Conservation (phyloP, 2,329 filamentous ascomycete species). For the Aspergillus quadrilineatus region DNA sequence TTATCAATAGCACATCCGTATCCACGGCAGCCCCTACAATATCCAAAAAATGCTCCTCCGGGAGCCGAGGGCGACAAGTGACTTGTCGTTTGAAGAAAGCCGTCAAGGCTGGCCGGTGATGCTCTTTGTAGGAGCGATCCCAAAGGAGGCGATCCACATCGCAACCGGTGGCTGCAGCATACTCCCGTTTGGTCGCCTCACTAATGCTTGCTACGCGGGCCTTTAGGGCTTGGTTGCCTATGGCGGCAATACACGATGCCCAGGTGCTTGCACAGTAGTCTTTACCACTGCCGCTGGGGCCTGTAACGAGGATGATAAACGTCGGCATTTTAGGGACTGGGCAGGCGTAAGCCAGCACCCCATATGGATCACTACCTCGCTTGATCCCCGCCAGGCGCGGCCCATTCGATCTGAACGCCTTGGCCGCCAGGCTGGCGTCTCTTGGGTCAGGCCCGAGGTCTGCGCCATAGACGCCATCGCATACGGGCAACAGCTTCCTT, state of each 20-base stretch:
- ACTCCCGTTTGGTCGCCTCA: slow-evolving; percentile 58
- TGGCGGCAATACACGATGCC: slow-evolving; percentile 45
- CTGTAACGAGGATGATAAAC: slow-evolving; percentile 58
- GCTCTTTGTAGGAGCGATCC: slow-evolving; percentile 62
- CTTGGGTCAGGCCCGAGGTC: slow-evolving; percentile 64
- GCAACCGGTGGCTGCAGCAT: slow-evolving; percentile 51
- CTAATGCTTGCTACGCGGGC: slow-evolving; percentile 52
- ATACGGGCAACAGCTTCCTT: slow-evolving; percentile 49
- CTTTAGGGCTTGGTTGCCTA: slow-evolving; percentile 17
- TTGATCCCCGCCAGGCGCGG: slow-evolving; percentile 55
- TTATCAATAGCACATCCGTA: slow-evolving; percentile 57
- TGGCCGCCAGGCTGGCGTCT: slow-evolving; percentile 52
- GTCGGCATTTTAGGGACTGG: slow-evolving; percentile 46
- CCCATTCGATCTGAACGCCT: slow-evolving; percentile 59
- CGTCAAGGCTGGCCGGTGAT: slow-evolving; percentile 55
- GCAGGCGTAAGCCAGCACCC: slow-evolving; percentile 57
- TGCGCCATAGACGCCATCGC: slow-evolving; percentile 56
- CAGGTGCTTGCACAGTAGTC: slow-evolving; percentile 59
- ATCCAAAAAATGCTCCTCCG: slow-evolving; percentile 39
- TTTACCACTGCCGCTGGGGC: slow-evolving; percentile 56
- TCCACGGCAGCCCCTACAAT: slow-evolving; percentile 25
- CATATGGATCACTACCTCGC: slow-evolving; percentile 47
- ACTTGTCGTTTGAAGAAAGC: slow-evolving; percentile 53
- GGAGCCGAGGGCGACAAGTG: slow-evolving; percentile 46
- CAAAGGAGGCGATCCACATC: slow-evolving; percentile 50